Percentiles rank a stretch among this genome's conserved stretches.
Evolutionary conservation across 768 basidiomycete genomes (phyloP).

Genomic region (Leccinum sublutescens): DNA sequence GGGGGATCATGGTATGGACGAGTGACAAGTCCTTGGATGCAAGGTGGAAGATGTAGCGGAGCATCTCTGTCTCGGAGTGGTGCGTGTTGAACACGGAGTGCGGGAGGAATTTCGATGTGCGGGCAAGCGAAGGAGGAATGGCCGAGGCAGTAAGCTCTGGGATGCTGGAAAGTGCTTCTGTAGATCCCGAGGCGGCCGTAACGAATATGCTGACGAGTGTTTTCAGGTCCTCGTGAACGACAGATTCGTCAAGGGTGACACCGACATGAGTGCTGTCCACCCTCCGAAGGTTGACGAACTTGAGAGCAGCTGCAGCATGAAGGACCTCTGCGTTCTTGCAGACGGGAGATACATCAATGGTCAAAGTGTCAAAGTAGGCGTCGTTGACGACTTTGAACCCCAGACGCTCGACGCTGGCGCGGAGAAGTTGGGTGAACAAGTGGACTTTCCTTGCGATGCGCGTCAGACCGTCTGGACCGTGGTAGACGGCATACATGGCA

Average conservation of each 20-base stretch:
- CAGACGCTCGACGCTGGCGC: conserved; percentile 58
- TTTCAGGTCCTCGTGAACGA: conserved; percentile 70
- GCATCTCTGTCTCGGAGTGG: conserved; percentile 98
- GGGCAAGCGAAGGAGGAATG: conserved; percentile 56
- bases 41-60: conserved; percentile 93
- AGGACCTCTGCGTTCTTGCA: conserved; percentile 55
- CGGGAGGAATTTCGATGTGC: conserved; percentile 69
- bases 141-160: conserved; percentile 39
- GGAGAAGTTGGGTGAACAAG: conserved; percentile 76
- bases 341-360: conserved; percentile 66
- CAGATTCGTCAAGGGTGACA: conserved; percentile 91
- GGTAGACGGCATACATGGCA: conserved; percentile 97
- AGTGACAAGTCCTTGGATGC: conserved; percentile 94
- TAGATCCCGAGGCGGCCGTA: conserved; percentile 51
- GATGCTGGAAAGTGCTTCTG: conserved; percentile 47
- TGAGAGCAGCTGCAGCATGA: conserved; percentile 62
- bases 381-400: conserved; percentile 74
- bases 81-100: conserved; percentile 95
- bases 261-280: conserved; percentile 78
- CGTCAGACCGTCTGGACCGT: conserved; percentile 83
- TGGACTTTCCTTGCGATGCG: conserved; percentile 92
- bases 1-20: conserved; percentile 93
- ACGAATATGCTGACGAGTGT: conserved; percentile 81
- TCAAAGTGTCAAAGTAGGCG: conserved; percentile 90
- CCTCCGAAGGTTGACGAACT: conserved; percentile 79